Evolutionary conservation across 805 yeast species (phyloP).

Genomic region (Candida taoyuanica): DNA sequence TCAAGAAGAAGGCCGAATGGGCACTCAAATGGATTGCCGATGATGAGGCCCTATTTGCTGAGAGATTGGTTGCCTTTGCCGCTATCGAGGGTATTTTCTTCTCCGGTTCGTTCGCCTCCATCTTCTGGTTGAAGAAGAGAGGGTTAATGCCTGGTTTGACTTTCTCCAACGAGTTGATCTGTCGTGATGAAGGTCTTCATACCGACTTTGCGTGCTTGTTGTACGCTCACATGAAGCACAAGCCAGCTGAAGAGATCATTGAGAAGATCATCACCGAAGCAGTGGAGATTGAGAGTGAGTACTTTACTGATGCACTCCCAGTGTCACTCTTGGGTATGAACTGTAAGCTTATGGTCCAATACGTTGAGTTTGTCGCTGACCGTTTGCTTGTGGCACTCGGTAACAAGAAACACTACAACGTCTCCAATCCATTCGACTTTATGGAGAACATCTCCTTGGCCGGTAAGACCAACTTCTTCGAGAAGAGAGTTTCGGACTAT

Average conservation of each 20-base stretch:
- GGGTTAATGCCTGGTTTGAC: conserved; percentile 99
- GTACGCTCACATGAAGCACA: conserved; percentile 87
- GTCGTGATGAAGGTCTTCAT: conserved; percentile 98
- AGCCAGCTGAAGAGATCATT: conserved; percentile 76
- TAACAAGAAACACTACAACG: conserved; percentile 82
- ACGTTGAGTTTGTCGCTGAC: conserved; percentile 97
- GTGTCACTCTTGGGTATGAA: conserved; percentile 94
- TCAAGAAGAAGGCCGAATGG: conserved; percentile 97
- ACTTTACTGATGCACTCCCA: conserved; percentile 93
- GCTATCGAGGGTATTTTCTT: conserved; percentile 99
- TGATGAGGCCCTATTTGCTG: conserved; percentile 83
- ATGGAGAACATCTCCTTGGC: conserved; percentile 98
- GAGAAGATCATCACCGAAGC: conserved; percentile 91
- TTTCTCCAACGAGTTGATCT: conserved; percentile 94
- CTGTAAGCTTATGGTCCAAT: conserved; percentile 89
- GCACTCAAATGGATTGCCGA: conserved; percentile 96
- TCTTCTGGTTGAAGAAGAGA: conserved; percentile 98
- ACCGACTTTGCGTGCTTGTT: conserved; percentile 97
- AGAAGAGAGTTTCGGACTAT: conserved; percentile 97
- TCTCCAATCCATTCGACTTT: conserved; percentile 92
- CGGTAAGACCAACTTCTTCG: conserved; percentile 98
- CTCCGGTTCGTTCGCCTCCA: conserved; percentile 97
- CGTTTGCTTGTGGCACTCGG: conserved; percentile 90
- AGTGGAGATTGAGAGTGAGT: conserved; percentile 89
- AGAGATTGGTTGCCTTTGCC: conserved; percentile 96